Percentiles rank a stretch among this genome's conserved stretches.
Conservation (phyloP, 352 stramenopile genomes). For the Globisporangium paroecandrum region DNA sequence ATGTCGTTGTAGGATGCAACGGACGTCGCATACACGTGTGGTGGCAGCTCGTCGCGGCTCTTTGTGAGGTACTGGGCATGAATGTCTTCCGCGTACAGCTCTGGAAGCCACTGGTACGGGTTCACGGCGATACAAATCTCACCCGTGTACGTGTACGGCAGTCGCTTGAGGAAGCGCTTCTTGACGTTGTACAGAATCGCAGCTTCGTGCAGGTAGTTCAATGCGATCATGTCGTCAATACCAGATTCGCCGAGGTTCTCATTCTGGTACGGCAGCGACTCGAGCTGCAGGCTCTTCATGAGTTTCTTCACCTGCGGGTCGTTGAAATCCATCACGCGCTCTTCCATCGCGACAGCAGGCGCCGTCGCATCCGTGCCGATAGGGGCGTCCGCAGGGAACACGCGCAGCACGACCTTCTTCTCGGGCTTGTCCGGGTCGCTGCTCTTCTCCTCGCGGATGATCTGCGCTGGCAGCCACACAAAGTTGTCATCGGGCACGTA, state of each 20-base stretch:
- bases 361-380: constrained; percentile 13
- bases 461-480: constrained; percentile 76
- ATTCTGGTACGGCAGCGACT: constrained; percentile 78
- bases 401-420: constrained; percentile 55
- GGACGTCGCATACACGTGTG: constrained; percentile 70
- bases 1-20: constrained; percentile 71
- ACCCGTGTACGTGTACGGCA: constrained; percentile 96
- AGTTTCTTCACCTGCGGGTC: constrained; percentile 60
- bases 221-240: constrained; percentile 84
- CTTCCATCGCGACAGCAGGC: constrained; percentile 28
- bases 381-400: constrained; percentile 30
- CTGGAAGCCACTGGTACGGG: constrained; percentile 90
- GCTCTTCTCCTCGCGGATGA: constrained; percentile 59
- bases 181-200: constrained; percentile 92
- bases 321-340: constrained; percentile 75
- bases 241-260: constrained; percentile 51
- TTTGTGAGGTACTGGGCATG: constrained; percentile 68
- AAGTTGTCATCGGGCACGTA: constrained; percentile 77
- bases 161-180: constrained; percentile 71
- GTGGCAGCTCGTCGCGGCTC: constrained; percentile 50
- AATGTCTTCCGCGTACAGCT: constrained; percentile 80
- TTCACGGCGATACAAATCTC: constrained; percentile 98
- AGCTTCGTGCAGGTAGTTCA: constrained; percentile 89
- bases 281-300: constrained; percentile 60
- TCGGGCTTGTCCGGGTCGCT: constrained; percentile 48